Percentiles rank a stretch among this genome's conserved stretches.
Conservation (phyloP, 176 grass and related monocot genomes). For the Rhynchospora tenuis region DNA sequence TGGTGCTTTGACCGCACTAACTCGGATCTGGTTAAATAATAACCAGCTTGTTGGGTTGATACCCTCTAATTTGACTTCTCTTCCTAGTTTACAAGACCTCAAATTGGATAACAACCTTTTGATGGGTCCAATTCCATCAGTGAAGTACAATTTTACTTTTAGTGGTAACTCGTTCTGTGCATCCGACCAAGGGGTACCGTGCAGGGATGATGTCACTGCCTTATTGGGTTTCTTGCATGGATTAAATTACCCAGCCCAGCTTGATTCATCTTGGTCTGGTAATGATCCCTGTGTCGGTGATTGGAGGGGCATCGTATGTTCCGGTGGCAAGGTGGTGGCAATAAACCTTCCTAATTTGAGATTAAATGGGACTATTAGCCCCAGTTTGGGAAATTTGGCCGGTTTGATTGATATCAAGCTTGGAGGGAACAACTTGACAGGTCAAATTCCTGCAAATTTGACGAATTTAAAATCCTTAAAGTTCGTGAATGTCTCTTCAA, state of each 20-base stretch:
- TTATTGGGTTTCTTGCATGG: conserved; percentile 49
- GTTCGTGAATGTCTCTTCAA: conserved; percentile 59
- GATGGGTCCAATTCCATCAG: conserved; percentile 50
- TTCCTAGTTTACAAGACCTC: conserved; percentile 38
- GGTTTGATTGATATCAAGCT: conserved; percentile 44
- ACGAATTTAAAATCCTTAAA: conserved; percentile 35
- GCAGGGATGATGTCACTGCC: conserved; percentile 43
- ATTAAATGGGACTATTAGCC: conserved; percentile 70
- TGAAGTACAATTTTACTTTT: conserved; percentile 46
- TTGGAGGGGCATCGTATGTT: conserved; percentile 68
- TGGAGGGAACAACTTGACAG: conserved; percentile 46
- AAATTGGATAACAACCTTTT: conserved; percentile 68
- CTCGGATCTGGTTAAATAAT: conserved; percentile 41
- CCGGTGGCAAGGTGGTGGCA: conserved; percentile 17
- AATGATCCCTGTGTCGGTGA: conserved; percentile 36
- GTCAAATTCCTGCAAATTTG: conserved; percentile 50
- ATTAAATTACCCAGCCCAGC: conserved; percentile 29
- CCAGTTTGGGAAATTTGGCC: conserved; percentile 45
- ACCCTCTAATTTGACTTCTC: conserved; percentile 27
- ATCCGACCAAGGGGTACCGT: conserved; percentile 25
- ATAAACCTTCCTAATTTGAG: conserved; percentile 42
- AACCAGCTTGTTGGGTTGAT: conserved; percentile 75
- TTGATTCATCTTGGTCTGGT: conserved; percentile 37
- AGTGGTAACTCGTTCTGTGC: conserved; percentile 53
- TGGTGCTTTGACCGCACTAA: conserved; percentile 32